Conservation (phyloP, 768 basidiomycete species). For the Paxillus ammoniavirescens region DNA sequence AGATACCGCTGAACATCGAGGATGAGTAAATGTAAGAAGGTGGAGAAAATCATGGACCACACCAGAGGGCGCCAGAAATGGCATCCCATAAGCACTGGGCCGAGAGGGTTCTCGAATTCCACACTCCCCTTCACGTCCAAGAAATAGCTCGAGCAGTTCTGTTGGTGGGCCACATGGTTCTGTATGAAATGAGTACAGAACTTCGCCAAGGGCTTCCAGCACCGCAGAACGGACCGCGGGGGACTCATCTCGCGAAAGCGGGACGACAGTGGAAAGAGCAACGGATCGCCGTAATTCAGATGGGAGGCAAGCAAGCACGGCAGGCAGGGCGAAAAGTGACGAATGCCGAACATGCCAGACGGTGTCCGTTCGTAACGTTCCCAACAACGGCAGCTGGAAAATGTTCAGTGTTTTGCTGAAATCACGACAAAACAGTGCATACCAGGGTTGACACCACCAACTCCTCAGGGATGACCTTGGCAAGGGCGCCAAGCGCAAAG, state of each 20-base stretch:
- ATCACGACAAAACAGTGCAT: constrained; percentile 21
- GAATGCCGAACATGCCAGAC: constrained; percentile 87
- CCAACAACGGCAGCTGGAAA: constrained; percentile 75
- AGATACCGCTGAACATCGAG: constrained; percentile 14
- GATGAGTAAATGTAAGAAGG: constrained; percentile 6
- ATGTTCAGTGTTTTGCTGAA: constrained; percentile 5
- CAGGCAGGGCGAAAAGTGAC: constrained; percentile 81
- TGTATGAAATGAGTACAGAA: constrained; percentile 78
- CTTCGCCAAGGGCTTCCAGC: constrained; percentile 86
- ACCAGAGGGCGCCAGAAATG: constrained; percentile 15
- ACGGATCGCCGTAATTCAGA: constrained; percentile 55
- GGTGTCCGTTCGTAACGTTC: constrained; percentile 62
- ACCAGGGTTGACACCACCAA: constrained; percentile 65
- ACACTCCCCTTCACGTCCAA: constrained; percentile 53
- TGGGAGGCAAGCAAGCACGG: constrained; percentile 66
- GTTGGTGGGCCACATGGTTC: constrained; percentile 63
- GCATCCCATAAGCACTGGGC: constrained; percentile 9
- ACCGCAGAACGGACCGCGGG: constrained; percentile 73
- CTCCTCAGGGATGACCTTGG: constrained; percentile 82
- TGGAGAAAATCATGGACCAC: constrained; percentile 3
- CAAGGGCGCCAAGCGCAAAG: constrained; percentile 84
- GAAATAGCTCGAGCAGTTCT: constrained; percentile 73
- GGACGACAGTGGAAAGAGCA: constrained; percentile 62
- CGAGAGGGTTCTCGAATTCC: constrained; percentile 40
- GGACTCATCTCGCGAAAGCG: constrained; percentile 62